Conservation (phyloP, 768 basidiomycete genomes). For the Rhizopogon vesiculosus region DNA sequence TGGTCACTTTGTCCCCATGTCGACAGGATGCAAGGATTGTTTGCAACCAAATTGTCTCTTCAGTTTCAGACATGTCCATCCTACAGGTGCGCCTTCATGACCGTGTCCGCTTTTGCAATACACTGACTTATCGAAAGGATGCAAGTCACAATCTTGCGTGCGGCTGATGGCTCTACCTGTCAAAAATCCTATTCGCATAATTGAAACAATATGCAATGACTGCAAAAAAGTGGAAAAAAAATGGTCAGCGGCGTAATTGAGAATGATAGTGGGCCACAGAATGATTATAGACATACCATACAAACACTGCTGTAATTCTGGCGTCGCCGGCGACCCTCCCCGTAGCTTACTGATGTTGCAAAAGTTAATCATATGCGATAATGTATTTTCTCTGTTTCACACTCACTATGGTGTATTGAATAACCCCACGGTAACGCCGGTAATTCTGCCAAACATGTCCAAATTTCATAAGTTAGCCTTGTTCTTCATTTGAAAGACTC, state of each 20-base stretch:
- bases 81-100: slow-evolving; percentile 35
- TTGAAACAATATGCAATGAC: slow-evolving; percentile 40
- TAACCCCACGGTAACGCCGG: not conserved
- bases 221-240: slow-evolving; percentile 23
- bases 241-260: not conserved
- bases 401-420: not conserved
- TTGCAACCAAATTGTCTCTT: slow-evolving; percentile 61
- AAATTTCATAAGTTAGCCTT: not conserved
- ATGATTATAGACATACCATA: slow-evolving; percentile 2
- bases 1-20: slow-evolving; percentile 70
- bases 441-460: not conserved
- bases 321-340: slow-evolving; percentile 20
- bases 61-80: slow-evolving; percentile 59
- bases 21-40: slow-evolving; percentile 66
- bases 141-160: slow-evolving; percentile 50
- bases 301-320: not conserved
- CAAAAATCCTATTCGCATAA: slow-evolving; percentile 68
- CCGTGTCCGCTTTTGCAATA: not conserved
- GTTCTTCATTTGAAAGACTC: not conserved
- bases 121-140: slow-evolving; percentile 32
- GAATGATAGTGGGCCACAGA: not conserved
- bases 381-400: not conserved
- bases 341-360: not conserved
- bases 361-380: not conserved
- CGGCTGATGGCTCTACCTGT: slow-evolving; percentile 66